These are phyloP conservation scores for Fusarium avenaceum DNA, from an alignment of 2,329 filamentous ascomycete genomes.

Conservation along the genomic window DNA sequence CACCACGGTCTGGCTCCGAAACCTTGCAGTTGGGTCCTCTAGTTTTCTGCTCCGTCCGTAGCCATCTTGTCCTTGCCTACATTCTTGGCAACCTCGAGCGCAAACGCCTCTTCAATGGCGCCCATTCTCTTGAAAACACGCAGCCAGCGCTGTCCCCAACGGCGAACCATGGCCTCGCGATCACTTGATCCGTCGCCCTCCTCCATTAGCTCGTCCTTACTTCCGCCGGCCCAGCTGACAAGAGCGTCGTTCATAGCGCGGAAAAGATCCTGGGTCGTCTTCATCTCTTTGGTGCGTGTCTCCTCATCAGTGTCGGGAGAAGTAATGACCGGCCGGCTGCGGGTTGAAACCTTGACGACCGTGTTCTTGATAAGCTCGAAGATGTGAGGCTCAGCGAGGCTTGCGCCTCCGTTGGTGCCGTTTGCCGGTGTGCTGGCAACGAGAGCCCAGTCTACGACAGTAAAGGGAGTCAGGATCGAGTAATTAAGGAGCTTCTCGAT, in stretches of 20 bases:
- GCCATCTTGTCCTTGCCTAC: constrained; percentile 43
- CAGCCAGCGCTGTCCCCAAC: constrained; percentile 90
- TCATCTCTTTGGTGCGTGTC: constrained; percentile 76
- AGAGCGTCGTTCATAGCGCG: constrained; percentile 83
- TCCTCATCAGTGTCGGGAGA: constrained; percentile 74
- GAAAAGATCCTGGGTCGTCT: constrained; percentile 84
- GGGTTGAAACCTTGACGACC: constrained; percentile 88
- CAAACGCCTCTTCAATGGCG: constrained; percentile 85
- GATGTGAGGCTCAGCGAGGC: constrained; percentile 79
- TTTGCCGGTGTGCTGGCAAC: constrained; percentile 66
- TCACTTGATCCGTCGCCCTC: constrained; percentile 69
- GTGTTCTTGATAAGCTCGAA: constrained; percentile 94
- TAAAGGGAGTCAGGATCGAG: constrained; percentile 87
- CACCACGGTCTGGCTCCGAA: constrained; percentile 12
- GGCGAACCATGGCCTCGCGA: constrained; percentile 74
- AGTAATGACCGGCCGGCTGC: constrained; percentile 83
- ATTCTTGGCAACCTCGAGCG: constrained; percentile 52
- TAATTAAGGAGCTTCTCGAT: constrained; percentile 98
- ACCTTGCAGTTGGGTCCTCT: constrained; percentile 36
- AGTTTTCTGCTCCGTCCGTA: constrained; percentile 40
- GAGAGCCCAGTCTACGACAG: constrained; percentile 92
- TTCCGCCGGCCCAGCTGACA: constrained; percentile 77
- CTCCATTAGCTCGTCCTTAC: constrained; percentile 82
- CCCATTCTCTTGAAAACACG: constrained; percentile 85
- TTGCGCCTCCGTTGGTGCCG: constrained; percentile 68